Evolutionary conservation across 805 yeast species (phyloP), one percentile per base, ranked within the genome.

Genomic region (Starmerella khaoyaiensis): DNA sequence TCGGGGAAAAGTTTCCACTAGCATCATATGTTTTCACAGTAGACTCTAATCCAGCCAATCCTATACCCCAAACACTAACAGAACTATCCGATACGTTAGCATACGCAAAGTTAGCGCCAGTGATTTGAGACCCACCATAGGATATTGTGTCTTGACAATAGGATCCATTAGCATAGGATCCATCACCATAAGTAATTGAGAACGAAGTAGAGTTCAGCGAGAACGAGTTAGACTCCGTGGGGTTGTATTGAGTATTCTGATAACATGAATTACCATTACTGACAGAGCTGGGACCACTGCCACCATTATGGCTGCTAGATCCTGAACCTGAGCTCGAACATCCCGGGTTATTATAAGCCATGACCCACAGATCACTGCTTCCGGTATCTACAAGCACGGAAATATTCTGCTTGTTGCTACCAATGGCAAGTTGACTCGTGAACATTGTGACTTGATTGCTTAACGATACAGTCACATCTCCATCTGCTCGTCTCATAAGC

Each of bases 311-410:
- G 9, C 33, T 23, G 18, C 22, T 7, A 11, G 11, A 9, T 14
- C 8, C 5, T 14, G 14, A 14, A n/a, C 32, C 12, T 31, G n/a
- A 6, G 21, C 22, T 6, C 12, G 51, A 46, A 44, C 59, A 60
- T 44, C 62, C 67, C 2, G 76, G 67, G 48, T 72, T 73, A 28
- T 58, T 49, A 2, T 64, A 45, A 21, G 62, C 58, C 49, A 69
- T 63, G 31, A 77, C 71, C 82, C 83, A 78, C 35, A 78, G 54
- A 52, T 79, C 90, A 1, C 79, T 67, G 0, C 86, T 77, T 3
- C 90, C 93, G 4, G 87, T 79, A 53, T 79, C 93, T 18, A 79
- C 57, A 35, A 72, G 56, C 9, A 76, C 72, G 3, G 60, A 60
- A 7, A 77, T 61, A 3, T 59, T 51, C 47, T 77, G 77, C 2